A percentile compares a stretch with the other conserved stretches of the same genome.
phyloP scores from a whole-genome alignment of 1,139 yeast species.

The Magnusiomyces fungicola region DNA sequence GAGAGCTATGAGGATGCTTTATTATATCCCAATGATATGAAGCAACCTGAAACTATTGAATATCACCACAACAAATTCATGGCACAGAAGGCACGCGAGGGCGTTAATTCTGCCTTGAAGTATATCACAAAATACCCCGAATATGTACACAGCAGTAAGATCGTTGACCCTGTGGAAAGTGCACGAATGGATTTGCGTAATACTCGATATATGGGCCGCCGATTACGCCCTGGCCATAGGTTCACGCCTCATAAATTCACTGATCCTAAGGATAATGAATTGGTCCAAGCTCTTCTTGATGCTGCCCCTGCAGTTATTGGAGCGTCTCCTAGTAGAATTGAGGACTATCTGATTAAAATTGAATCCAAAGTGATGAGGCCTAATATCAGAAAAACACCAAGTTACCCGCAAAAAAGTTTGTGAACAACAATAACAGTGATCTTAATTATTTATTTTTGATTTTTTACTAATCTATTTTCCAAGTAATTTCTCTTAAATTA shows the following conservation, averaged over 20 bases:
- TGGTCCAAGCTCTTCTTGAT: neutral
- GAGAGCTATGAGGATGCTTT: neutral
- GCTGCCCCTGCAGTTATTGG: conserved; percentile 4
- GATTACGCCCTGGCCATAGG: conserved; percentile 2
- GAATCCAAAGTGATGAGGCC: neutral
- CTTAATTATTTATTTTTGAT: too few relatives aligned
- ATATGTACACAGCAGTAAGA: neutral
- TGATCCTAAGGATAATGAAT: neutral
- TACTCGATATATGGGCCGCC: conserved; percentile 1
- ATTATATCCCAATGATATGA: neutral
- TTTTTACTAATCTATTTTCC: too few relatives aligned
- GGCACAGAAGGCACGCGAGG: neutral
- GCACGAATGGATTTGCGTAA: neutral
- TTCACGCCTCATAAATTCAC: neutral
- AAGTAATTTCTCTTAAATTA: too few relatives aligned
- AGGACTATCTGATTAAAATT: neutral
- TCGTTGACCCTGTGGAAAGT: neutral
- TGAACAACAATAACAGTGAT: too few relatives aligned
- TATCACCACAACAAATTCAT: neutral
- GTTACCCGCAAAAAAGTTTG: too few relatives aligned
- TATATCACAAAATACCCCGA: neutral
- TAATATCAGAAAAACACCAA: too few relatives aligned
- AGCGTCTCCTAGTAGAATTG: neutral
- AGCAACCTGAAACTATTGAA: neutral
- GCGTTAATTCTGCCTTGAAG: neutral